A percentile compares a stretch with the other conserved stretches of the same genome.
Conservation (phyloP, 108 stramenopile species). For the Schizochytrium sp. region DNA sequence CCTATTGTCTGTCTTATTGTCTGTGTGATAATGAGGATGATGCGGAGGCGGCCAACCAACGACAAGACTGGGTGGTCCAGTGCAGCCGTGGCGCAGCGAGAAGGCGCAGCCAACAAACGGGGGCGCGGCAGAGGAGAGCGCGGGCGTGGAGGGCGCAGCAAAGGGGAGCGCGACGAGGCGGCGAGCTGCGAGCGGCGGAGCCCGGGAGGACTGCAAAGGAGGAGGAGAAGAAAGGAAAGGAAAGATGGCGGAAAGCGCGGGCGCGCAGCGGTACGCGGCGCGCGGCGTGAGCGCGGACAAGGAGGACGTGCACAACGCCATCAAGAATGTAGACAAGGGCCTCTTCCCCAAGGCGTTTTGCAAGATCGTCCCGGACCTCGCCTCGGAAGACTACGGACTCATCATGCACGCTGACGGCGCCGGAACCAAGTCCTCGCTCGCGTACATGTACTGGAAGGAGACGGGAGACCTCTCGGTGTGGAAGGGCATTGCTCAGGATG, state of each 20-base stretch:
- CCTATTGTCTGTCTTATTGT: too few relatives aligned
- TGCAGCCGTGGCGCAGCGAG: too few relatives aligned
- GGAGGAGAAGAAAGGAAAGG: too few relatives aligned
- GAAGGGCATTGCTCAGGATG: slow-evolving; percentile 27
- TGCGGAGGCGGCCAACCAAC: too few relatives aligned
- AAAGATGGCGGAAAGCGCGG: background rate
- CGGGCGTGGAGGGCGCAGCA: too few relatives aligned
- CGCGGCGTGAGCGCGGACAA: slow-evolving; percentile 18
- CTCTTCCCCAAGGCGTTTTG: slow-evolving; percentile 21
- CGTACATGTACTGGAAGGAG: slow-evolving; percentile 26
- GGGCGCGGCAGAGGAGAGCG: too few relatives aligned
- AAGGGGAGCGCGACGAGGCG: too few relatives aligned
- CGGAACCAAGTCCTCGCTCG: slow-evolving; percentile 20
- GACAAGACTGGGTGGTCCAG: too few relatives aligned
- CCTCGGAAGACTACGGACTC: background rate
- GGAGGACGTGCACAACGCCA: slow-evolving; percentile 22
- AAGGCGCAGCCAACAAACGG: too few relatives aligned
- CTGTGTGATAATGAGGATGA: too few relatives aligned
- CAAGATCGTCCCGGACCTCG: slow-evolving; percentile 21
- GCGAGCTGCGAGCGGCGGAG: too few relatives aligned
- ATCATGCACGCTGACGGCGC: slow-evolving; percentile 27
- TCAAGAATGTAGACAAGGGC: slow-evolving; percentile 20
- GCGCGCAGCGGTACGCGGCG: slow-evolving; percentile 2
- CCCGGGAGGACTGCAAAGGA: too few relatives aligned
- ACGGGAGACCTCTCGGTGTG: slow-evolving; percentile 20